phyloP scores from a whole-genome alignment of 1,284 basidiomycete genomes.

The Ganoderma meredithae region DNA sequence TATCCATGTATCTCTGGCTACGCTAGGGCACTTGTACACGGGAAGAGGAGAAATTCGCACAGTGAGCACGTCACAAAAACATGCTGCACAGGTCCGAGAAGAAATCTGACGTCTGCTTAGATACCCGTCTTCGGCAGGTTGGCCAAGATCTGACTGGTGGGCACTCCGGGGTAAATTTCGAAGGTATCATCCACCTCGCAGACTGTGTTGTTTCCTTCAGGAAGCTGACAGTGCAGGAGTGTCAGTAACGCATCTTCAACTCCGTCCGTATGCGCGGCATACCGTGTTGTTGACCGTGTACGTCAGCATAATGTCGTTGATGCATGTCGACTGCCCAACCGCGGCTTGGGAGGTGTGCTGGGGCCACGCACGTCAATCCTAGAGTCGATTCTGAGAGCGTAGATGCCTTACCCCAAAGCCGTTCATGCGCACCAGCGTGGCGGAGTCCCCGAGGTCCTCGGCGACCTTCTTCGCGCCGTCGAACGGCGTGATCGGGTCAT shows the following conservation, averaged over 20 bases:
- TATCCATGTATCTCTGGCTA: no score
- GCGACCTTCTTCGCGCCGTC: slow-evolving; percentile 28
- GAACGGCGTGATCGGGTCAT: slow-evolving; percentile 35
- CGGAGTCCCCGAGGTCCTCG: slow-evolving; percentile 25
- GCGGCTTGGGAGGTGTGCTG: slow-evolving; percentile 9
- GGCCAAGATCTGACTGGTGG: background rate
- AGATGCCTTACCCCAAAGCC: slow-evolving; percentile 32
- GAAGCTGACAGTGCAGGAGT: slow-evolving; percentile 1
- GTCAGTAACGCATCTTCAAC: background rate
- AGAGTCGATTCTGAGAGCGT: background rate
- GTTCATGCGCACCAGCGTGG: slow-evolving; percentile 31
- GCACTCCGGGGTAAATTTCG: slow-evolving; percentile 3
- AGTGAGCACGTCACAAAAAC: no score
- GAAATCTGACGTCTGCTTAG: background rate
- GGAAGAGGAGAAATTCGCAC: no score
- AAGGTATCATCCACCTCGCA: slow-evolving; percentile 20
- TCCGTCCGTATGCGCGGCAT: background rate
- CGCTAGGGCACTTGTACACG: no score
- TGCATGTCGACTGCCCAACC: slow-evolving; percentile 4
- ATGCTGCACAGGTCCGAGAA: no score
- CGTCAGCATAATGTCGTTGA: background rate
- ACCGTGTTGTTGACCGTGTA: slow-evolving; percentile 19
- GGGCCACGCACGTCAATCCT: no score
- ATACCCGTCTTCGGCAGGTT: background rate
- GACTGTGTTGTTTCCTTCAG: slow-evolving; percentile 8